Conservation (phyloP, 352 stramenopile species). For the Phytophthora citrophthora region DNA sequence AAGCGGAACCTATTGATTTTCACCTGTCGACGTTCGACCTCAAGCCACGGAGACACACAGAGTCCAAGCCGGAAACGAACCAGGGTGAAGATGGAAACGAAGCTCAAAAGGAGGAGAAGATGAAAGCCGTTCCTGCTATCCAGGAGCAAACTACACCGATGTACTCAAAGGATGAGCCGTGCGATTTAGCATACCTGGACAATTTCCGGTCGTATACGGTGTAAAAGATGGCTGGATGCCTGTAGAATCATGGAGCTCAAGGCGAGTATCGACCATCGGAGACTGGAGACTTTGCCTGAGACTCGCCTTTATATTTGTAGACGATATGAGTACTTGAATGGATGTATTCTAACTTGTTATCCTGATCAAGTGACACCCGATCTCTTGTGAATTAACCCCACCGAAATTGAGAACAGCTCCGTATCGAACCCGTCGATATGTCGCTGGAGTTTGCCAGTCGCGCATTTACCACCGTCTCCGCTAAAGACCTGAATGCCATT, state of each 20-base stretch:
- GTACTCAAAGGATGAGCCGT: constrained; percentile 29
- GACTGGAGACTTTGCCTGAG: neutral
- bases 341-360: neutral
- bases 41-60: constrained; percentile 14
- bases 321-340: constrained; percentile 1
- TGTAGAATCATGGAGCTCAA: neutral
- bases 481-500: neutral
- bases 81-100: neutral
- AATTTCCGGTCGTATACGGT: constrained; percentile 35
- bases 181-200: constrained; percentile 36
- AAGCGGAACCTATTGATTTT: constrained; percentile 28
- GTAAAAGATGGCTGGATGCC: constrained; percentile 12
- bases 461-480: constrained; percentile 3
- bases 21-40: constrained; percentile 40
- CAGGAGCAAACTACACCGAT: constrained; percentile 7
- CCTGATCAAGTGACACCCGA: neutral
- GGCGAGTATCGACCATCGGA: neutral
- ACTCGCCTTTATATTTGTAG: constrained; percentile 15
- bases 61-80: constrained; percentile 10
- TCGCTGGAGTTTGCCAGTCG: constrained; percentile 6
- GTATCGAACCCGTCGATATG: neutral
- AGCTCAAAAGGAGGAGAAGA: constrained; percentile 10
- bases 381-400: neutral
- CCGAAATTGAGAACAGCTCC: neutral
- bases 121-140: constrained; percentile 1